phyloP scores from a whole-genome alignment of 169 alveolate genomes.

The Miamiensis avidus region DNA sequence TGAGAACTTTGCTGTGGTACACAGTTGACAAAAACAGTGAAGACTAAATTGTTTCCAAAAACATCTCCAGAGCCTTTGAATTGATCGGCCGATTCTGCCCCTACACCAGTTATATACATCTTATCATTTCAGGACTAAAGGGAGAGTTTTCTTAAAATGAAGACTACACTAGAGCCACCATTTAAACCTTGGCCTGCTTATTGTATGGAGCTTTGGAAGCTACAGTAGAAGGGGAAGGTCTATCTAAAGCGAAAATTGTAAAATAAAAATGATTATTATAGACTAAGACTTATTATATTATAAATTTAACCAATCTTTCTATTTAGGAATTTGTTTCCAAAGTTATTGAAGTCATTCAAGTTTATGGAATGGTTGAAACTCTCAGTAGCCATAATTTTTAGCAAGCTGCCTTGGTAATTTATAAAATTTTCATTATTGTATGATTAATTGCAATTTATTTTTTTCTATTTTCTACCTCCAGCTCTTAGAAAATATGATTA shows the following conservation, averaged over 20 bases:
- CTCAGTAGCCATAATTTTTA: neutral
- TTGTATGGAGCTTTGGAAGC: constrained; percentile 39
- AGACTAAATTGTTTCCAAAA: neutral
- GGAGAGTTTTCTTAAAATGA: constrained; percentile 39
- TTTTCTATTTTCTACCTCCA: neutral
- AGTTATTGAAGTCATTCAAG: neutral
- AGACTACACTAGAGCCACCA: constrained; percentile 25
- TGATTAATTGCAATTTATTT: neutral
- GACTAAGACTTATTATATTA: neutral
- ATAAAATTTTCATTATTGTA: neutral
- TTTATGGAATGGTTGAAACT: neutral
- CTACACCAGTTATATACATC: constrained; percentile 18
- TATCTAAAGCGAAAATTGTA: constrained; percentile 3
- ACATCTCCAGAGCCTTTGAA: constrained; percentile 26
- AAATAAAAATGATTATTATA: constrained; percentile 2
- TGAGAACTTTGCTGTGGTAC: constrained; percentile 31
- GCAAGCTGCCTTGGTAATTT: constrained; percentile 12
- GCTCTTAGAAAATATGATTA: constrained; percentile 7
- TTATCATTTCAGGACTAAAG: constrained; percentile 24
- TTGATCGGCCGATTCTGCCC: constrained; percentile 43
- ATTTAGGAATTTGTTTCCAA: neutral
- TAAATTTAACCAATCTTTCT: neutral
- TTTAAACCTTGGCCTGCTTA: constrained; percentile 24
- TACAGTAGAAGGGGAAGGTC: constrained; percentile 21
- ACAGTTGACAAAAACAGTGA: constrained; percentile 9